Evolutionary conservation across 2,329 filamentous ascomycete genomes (phyloP).

Genomic region (Cercospora sp.): DNA sequence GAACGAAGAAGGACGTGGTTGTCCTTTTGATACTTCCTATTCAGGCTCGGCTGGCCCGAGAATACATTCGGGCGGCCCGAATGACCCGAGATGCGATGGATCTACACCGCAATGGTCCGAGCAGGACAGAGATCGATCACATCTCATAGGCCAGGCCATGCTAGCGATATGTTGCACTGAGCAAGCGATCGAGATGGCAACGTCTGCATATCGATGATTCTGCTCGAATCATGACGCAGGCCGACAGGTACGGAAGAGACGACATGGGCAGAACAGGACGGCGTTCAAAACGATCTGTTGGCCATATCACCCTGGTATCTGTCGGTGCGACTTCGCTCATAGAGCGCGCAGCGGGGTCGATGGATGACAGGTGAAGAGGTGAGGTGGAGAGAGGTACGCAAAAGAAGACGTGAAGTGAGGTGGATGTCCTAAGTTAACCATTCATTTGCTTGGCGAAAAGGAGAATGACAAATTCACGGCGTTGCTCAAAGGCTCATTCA

Average conservation of each 20-base stretch:
- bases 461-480: not conserved
- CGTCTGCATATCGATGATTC: not conserved
- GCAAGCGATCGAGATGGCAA: not conserved
- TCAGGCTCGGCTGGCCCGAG: not conserved
- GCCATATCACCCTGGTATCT: not conserved
- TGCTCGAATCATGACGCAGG: not conserved
- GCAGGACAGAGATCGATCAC: not conserved
- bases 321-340: not conserved
- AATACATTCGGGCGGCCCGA: not conserved
- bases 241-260: not conserved
- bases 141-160: not conserved
- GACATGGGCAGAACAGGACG: not conserved
- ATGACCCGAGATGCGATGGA: not conserved
- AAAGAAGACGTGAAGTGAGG: not conserved
- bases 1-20: not conserved
- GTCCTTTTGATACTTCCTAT: not conserved
- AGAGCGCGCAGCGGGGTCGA: not conserved
- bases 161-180: not conserved
- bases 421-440: not conserved
- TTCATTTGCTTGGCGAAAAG: not conserved
- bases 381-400: not conserved
- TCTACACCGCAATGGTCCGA: conserved; percentile 2
- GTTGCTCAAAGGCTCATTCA: not conserved
- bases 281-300: not conserved
- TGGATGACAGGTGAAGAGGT: not conserved